Evolutionary conservation across 176 grass and related monocot species (phyloP).

Genomic region (Tuctoria greenei): DNA sequence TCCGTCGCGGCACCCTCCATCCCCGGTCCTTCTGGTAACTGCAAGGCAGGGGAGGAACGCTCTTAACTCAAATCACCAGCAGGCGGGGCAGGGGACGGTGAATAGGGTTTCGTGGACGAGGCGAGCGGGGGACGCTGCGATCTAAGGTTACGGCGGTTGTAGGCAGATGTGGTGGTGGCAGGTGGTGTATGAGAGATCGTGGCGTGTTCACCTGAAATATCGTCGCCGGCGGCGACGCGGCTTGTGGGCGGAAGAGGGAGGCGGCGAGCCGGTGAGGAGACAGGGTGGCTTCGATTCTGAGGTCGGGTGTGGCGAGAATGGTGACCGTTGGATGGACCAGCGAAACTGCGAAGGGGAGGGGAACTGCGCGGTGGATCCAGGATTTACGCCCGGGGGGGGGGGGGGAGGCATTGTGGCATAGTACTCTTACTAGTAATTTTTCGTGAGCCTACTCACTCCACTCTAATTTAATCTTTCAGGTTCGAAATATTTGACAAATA

Average conservation of each 20-base stretch:
- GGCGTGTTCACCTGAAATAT: neutral
- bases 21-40: neutral
- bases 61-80: neutral
- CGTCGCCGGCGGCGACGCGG: neutral
- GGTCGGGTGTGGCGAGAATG: neutral
- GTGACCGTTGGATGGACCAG: neutral
- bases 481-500: no score
- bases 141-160: conserved; percentile 20
- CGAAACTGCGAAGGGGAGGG: neutral
- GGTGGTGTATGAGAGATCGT: neutral
- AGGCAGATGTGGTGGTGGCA: neutral
- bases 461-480: no score
- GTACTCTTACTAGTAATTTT: no score
- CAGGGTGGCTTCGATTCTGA: neutral
- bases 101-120: conserved; percentile 18
- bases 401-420: no score
- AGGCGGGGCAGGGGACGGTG: neutral
- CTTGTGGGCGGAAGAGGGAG: neutral
- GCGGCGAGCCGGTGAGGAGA: neutral
- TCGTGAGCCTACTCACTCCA: no score
- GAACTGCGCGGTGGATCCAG: no score
- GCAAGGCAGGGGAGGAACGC: neutral
- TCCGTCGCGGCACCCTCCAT: conserved; percentile 46
- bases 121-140: neutral
- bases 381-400: no score